Evolutionary conservation across 768 basidiomycete genomes (phyloP), one percentile per base, ranked within the genome.

Genomic region (Lactarius quietus): DNA sequence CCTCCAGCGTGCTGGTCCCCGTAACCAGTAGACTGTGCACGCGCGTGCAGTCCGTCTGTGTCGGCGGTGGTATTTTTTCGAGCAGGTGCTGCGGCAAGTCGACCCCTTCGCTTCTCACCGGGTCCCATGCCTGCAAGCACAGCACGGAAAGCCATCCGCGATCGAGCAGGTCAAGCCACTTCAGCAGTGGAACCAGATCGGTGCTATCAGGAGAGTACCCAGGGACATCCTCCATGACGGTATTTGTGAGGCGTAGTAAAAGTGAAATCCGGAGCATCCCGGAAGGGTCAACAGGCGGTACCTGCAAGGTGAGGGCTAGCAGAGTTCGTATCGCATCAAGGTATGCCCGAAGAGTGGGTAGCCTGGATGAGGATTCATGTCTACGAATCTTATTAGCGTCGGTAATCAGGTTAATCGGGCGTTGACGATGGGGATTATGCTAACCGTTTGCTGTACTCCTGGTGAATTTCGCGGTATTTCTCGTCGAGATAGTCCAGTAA

Each of bases 371-470:
- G 20, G 73, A 70, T 63, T 84, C 79, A 80, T 39, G 84, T 84
- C 62, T 36, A 23, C 29, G 14, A 35, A 39, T 29, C 7, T 23
- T 9, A 35, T 38, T 20, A 54, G 59, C 23, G 4, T 35, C n/a
- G 10, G 51, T 36, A n/a, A n/a, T n/a, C n/a, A n/a, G n/a, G n/a
- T n/a, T n/a, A n/a, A n/a, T n/a, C n/a, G n/a, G n/a, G n/a, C n/a
- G n/a, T n/a, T n/a, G 9, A 18, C 36, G 12, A 39, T 1, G 28
- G 62, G 8, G 51, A 41, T 20, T 31, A 39, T 26, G 75, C 85
- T 48, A 64, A 90, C 90, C 91, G 85, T 76, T 90, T 92, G 76
- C 87, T 91, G 77, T 80, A 89, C 33, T 84, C 83, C 23, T 87
- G 77, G n/a, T 82, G 88, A 31, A 90, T 76, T 18, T 86, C 81